Base-by-base conservation (phyloP, 2,329 filamentous ascomycete genomes). In the Phialophora chinensis region DNA sequence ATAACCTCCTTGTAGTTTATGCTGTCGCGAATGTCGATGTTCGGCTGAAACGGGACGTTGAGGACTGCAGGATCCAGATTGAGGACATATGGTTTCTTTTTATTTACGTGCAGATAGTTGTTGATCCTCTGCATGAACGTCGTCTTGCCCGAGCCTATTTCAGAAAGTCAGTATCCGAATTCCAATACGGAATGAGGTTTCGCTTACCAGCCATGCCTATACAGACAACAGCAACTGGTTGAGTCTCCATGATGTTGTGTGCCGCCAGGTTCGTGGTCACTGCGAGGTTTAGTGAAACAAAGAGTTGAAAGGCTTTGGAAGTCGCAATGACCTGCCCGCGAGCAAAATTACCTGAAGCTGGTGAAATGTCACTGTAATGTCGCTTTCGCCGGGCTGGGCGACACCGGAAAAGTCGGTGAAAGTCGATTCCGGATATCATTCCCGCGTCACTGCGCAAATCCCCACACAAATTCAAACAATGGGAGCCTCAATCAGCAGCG, bases 1-100 rank as follows among this genome's bases (percentile, higher is more conserved):
- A 99, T 99, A 71, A 99, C 95, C 80, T 99, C 94, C 78, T 97
- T 95, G 84, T 99, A 99, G 85, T 99, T 97, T 78, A 99, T 94
- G 29, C 91, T 95, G 80, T 99, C 95, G 75, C 96, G 92, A 73
- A 99, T 99, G 80, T 99, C 95, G 80, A 99, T 98, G 80, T 99
- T 99, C 78, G 91, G 89, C 73, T 97, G 94, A 76, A 97, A 99
- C 2, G 96, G 95, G 6, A 97, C 91, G 72, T 90, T 92, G 75
- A 93, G 87, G 8, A 99, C 95, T 49, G 96, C 95, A 1, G 95
- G 95, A 77, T 99, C 95, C 69, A 99, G 90, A 79, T 99, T 99
- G 77, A 99, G 88, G 66, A 98, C 93, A 78, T 99, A 99, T 4
- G 96, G 95, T 1, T 92, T 89, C 20, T 89, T 86, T 66, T 90